Evolutionary conservation across 805 yeast genomes (phyloP), one percentile per base, ranked within the genome.

Genomic region (Candida coleopterorum): DNA sequence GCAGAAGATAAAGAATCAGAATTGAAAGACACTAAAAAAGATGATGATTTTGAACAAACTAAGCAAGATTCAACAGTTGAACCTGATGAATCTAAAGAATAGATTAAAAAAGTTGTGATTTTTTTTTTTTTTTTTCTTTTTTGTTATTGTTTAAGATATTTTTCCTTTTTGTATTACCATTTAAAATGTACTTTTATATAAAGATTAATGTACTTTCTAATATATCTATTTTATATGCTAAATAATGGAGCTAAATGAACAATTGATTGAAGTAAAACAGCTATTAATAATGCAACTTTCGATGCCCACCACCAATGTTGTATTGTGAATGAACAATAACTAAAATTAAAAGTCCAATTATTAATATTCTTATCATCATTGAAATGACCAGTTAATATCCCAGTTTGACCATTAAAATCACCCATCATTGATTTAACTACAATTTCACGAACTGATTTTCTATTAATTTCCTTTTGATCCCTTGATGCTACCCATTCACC

Each of bases 301-400:
- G 95, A 72, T 6, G 74, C 85, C 98, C 98, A 93, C 98, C 98
- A 93, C 36, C 84, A 77, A 55, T 89, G 97, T 61, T 89, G 97
- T 9, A 86, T 75, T 2, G 75, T 72, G 56, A 90, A 90, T 11
- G 88, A 81, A 62, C 98, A 93, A 41, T 82, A 64, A 5, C 74
- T 58, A 61, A 77, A 90, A 18, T 71, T 62, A 64, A 85, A 89
- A 12, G 71, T 72, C 90, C 94, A 83, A 14, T 52, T 48, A 1
- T 58, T 48, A n/a, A n/a, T n/a, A n/a, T n/a, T n/a, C n/a, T n/a
- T n/a, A n/a, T n/a, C n/a, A n/a, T n/a, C n/a, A 0, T 56, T 43
- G 55, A 75, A 82, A 35, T 70, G 76, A 2, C 95, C 97, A 1
- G 88, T 81, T 45, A 93, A 60, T 9, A 93, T 60, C 0, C 97